Base-by-base conservation (phyloP, 495 filamentous ascomycete genomes). In the Xylaria flabelliformis region DNA sequence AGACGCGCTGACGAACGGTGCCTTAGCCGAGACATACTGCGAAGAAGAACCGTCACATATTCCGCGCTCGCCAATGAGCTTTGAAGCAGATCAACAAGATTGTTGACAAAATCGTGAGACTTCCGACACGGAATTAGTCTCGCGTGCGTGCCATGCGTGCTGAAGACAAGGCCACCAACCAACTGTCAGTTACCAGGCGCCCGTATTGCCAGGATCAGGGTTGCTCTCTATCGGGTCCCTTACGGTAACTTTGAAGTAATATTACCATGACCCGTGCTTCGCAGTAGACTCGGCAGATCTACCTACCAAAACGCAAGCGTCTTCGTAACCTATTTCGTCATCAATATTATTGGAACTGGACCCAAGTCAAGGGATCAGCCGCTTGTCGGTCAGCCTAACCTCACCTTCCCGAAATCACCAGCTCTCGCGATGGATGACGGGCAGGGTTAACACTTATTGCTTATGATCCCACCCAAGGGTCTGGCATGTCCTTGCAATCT, bases 341-440 rank as follows among this genome's bases (percentile, higher is more conserved):
- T 71, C 59, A 12, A 64, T 12, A 41, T 50, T 21, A 51, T 63
- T 63, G 24, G 24, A 56, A 8, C n/a, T 24, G 44, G 68, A 24
- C 46, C 29, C 68, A 53, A 53, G 42, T 53, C 56, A 32, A 41
- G 68, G 46, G 68, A 63, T 70, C 68, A 70, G 68, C 67, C 67
- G 67, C 68, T 64, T 70, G 41, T 39, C 50, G 48, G 48, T 44
- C 61, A 71, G 62, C 62, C 48, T 71, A 61, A 7, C 26, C 32
- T 26, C 10, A 71, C 69, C 69, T 70, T 70, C 68, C 68, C 46
- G 32, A 70, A 70, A 70, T 44, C 44, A 70, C 12, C 58, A 70
- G 68, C 9, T 29, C 10, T 17, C 10, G 53, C 10, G 53, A 46
- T 69, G 55, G 58, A 41, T 29, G 39, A 46, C 26, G 44, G 68